Base-by-base conservation (phyloP, 768 basidiomycete species). In the Clavaria fumosa region DNA sequence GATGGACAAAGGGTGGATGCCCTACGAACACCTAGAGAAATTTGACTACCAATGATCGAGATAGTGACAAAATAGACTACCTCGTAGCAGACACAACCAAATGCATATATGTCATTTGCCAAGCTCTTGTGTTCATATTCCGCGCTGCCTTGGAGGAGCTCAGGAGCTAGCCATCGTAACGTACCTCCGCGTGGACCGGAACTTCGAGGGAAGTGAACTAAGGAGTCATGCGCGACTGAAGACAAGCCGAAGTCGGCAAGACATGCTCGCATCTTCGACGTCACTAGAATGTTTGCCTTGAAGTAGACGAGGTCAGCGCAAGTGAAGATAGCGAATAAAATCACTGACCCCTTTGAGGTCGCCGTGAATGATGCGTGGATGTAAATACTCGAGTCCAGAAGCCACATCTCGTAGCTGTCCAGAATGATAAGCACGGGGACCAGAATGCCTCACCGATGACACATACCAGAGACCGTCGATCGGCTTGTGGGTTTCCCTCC, bases 221-320 rank as follows among this genome's bases (percentile, higher is more conserved):
- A 18, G 23, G 42, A 39, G 1, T 44, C 34, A 9, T 54, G 47
- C 3, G 39, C 45, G 9, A 57, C 26, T 28, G 26, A 45, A 1
- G 50, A 51, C 5, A 70, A 50, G 11, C 69, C 69, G 37, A 70
- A 70, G 45, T 70, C 68, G 15, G 67, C 61, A 4, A 70, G 53
- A 37, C 65, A 67, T 7, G 68, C 69, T 15, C 52, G 51, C 10
- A 57, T 57, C 9, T 51, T 41, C 4, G 44, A 50, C 4, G 61
- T 62, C n/a, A 70, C 55, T 14, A 70, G 56, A 32, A 71, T 64
- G 39, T 71, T 70, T 11, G 51, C 52, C 66, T 69, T 38, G 18
- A 23, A 28, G 34, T 12, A 26, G 5, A 12, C 17, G 1, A 9
- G 9, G 5, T 22, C 5, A 27, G 21, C 11, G 19, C 21, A 11